A percentile compares a stretch with the other conserved stretches of the same genome.
phyloP scores from a whole-genome alignment of 179 eudicot species.

The Nepenthes alata region DNA sequence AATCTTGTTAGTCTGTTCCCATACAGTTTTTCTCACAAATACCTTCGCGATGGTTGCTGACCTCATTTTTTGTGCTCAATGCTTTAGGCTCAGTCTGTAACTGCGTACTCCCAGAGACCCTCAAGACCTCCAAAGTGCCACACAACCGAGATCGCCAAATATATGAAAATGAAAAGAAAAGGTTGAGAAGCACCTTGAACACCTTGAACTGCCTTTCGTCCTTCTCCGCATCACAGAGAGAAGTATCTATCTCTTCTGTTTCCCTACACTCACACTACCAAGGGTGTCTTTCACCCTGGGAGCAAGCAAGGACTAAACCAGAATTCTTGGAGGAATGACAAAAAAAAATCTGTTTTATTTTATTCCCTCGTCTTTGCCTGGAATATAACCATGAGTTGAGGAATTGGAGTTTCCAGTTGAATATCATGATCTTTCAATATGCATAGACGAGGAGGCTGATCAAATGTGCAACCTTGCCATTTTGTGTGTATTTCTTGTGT shows the following conservation, averaged over 20 bases:
- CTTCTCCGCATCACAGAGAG: slow-evolving; percentile 23
- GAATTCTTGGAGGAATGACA: slow-evolving; percentile 18
- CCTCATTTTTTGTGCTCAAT: not conserved
- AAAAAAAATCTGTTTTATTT: not conserved
- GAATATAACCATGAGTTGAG: slow-evolving; percentile 7
- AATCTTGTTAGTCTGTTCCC: too few species aligned
- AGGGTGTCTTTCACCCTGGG: slow-evolving; percentile 29
- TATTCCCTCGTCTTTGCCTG: not conserved
- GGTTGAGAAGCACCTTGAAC: slow-evolving; percentile 13
- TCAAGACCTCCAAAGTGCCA: slow-evolving; percentile 9
- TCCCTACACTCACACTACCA: slow-evolving; percentile 26
- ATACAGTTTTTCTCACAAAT: not conserved
- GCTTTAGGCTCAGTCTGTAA: slow-evolving; percentile 14
- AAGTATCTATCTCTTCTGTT: slow-evolving; percentile 25
- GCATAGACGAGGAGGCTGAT: slow-evolving; percentile 19
- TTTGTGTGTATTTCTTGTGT: slow-evolving; percentile 2
- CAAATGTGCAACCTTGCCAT: slow-evolving; percentile 24
- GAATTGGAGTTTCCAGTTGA: slow-evolving; percentile 11
- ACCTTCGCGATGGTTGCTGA: not conserved
- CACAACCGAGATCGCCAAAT: slow-evolving; percentile 16
- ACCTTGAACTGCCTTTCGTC: slow-evolving; percentile 28
- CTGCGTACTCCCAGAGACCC: slow-evolving; percentile 16
- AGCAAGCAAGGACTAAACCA: slow-evolving; percentile 16
- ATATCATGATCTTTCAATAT: slow-evolving; percentile 13
- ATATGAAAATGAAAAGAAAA: slow-evolving; percentile 26